A percentile compares a stretch with the other conserved stretches of the same genome.
These are phyloP conservation scores for Thermothelomyces thermophilus DNA, from an alignment of 2,329 filamentous ascomycete genomes.

Conservation along the genomic window DNA sequence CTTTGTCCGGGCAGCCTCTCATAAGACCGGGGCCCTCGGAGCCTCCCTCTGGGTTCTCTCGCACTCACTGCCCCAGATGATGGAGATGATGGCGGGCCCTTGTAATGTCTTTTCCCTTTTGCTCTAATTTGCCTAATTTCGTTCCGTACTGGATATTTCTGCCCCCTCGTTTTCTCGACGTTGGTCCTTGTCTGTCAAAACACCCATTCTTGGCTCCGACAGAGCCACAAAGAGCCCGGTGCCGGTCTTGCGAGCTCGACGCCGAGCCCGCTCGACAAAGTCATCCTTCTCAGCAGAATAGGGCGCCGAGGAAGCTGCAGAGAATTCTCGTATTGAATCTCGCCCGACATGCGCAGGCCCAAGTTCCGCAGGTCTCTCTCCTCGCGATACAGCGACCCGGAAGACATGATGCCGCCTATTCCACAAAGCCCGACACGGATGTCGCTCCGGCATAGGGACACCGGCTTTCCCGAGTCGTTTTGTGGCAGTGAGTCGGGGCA, in stretches of 20 bases:
- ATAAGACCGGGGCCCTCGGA: background rate
- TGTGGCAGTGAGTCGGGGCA: constrained; percentile 36
- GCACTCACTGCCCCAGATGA: constrained; percentile 4
- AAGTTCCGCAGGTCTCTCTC: constrained; percentile 16
- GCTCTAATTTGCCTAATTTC: background rate
- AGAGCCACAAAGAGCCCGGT: background rate
- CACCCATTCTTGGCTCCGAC: constrained; percentile 1
- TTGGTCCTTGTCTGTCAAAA: constrained; percentile 4
- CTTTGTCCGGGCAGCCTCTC: constrained; percentile 3
- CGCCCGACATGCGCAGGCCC: constrained; percentile 21
- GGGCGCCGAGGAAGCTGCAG: background rate
- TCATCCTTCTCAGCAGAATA: background rate
- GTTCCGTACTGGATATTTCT: background rate
- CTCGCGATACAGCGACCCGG: constrained; percentile 13
- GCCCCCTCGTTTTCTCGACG: constrained; percentile 9
- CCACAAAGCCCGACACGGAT: constrained; percentile 13
- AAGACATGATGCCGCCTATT: constrained; percentile 13
- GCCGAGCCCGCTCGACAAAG: constrained; percentile 4
- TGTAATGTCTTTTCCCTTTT: too few relatives aligned
- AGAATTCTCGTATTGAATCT: constrained; percentile 4
- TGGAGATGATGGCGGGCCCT: too few relatives aligned
- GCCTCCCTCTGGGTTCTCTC: too few relatives aligned
- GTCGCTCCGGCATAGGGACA: constrained; percentile 32
- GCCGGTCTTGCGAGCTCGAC: constrained; percentile 3
- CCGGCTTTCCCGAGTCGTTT: constrained; percentile 48